Base-by-base conservation (phyloP, 768 basidiomycete species). In the Phlegmacium glaucopus region DNA sequence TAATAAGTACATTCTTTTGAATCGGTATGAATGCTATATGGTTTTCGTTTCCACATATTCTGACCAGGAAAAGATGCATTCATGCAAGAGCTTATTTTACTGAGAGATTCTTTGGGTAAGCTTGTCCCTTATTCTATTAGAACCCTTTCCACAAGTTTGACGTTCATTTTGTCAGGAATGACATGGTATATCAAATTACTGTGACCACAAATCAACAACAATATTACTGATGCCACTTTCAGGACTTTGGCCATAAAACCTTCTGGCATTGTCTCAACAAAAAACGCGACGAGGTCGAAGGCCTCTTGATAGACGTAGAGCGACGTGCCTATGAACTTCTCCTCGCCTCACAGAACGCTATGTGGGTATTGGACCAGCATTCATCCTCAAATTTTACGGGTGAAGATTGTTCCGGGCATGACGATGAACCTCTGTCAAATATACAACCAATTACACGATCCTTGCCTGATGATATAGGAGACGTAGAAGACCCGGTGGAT, bases 31-130 rank as follows among this genome's bases (percentile, higher is more conserved):
- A 46, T 28, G 32, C 8, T 9, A 29, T n/a, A n/a, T n/a, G n/a
- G n/a, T 36, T 4, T 22, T 45, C 9, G 36, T 5, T 22, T 5
- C n/a, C 9, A 1, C 30, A 2, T 32, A 9, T 27, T 9, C 45
- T 41, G 10, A 42, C 56, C 42, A 9, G 28, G 29, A 11, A 18
- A 34, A 72, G 71, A 28, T 72, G 71, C 37, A 70, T 72, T 39
- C 57, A 64, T 39, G 68, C 69, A 5, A 62, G 71, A 10, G 56
- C 61, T 7, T 68, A 62, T 52, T 71, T 72, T 47, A 64, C 68
- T 4, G 66, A 68, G 48, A 63, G 65, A 8, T 72, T 72, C 51
- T 72, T 71, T 35, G 69, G 68, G 71, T 72, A 48, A n/a, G n/a
- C 30, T 22, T 22, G 67, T 59, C n/a, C 22, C 32, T 13, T 36